These are phyloP conservation scores for Neurospora crassa DNA, from an alignment of 2,329 filamentous ascomycete species.

Conservation along the genomic window DNA sequence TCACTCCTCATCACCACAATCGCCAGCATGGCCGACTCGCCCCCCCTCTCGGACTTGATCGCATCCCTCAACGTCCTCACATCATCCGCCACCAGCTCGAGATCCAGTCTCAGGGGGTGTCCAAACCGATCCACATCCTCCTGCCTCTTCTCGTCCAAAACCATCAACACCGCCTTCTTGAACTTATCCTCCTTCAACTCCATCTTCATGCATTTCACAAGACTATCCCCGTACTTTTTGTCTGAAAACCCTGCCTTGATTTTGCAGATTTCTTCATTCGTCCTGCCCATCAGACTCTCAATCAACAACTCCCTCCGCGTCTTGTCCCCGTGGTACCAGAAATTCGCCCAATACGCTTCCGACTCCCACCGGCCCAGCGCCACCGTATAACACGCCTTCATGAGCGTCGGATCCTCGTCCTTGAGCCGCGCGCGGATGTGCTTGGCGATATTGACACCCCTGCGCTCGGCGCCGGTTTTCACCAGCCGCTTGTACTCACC, in stretches of 20 bases:
- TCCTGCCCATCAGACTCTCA: conserved; percentile 82
- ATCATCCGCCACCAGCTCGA: conserved; percentile 56
- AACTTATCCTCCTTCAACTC: conserved; percentile 97
- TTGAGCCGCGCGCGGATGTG: conserved; percentile 72
- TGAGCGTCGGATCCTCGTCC: conserved; percentile 64
- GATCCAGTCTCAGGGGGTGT: conserved; percentile 45
- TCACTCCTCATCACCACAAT: conserved; percentile 78
- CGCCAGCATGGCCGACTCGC: conserved; percentile 73
- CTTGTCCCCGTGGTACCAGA: conserved; percentile 87
- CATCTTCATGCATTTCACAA: conserved; percentile 78
- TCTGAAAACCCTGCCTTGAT: conserved; percentile 88
- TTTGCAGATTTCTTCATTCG: conserved; percentile 73
- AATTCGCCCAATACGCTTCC: conserved; percentile 97
- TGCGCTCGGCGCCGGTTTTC: conserved; percentile 63
- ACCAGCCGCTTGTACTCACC: conserved; percentile 83
- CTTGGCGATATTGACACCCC: conserved; percentile 77
- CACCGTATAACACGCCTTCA: conserved; percentile 85
- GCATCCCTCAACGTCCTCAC: conserved; percentile 59
- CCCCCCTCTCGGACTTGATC: conserved; percentile 66
- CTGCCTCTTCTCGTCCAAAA: conserved; percentile 74
- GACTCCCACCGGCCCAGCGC: conserved; percentile 85
- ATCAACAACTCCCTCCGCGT: conserved; percentile 83
- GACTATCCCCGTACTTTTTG: conserved; percentile 78
- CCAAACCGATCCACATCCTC: conserved; percentile 66
- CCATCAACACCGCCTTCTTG: conserved; percentile 74